Percentiles rank a stretch among this genome's conserved stretches.
phyloP scores from a whole-genome alignment of 2,329 filamentous ascomycete species.

The Venturia pyrina region DNA sequence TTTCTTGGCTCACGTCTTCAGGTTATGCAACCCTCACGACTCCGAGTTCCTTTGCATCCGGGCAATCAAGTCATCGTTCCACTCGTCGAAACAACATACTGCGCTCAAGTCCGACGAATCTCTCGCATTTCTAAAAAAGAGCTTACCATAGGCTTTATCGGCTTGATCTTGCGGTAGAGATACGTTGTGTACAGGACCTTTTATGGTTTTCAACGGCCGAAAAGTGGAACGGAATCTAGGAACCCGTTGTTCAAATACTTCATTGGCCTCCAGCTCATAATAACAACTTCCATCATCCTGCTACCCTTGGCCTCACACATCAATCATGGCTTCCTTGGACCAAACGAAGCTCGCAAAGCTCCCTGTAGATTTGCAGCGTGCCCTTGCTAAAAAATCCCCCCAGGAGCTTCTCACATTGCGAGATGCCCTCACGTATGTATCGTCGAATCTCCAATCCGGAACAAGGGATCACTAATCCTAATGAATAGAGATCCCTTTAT shows the following conservation, averaged over 20 bases:
- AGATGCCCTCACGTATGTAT: background rate
- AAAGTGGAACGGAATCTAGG: background rate
- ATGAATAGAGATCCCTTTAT: too few relatives aligned
- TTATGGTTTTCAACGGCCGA: background rate
- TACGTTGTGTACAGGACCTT: background rate
- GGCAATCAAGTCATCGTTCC: too few relatives aligned
- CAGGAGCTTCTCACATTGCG: background rate
- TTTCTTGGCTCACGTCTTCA: too few relatives aligned
- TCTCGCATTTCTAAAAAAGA: too few relatives aligned
- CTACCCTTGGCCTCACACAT: background rate
- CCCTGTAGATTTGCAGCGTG: background rate
- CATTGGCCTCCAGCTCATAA: background rate
- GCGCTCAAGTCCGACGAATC: too few relatives aligned
- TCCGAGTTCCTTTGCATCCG: too few relatives aligned
- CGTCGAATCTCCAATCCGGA: background rate
- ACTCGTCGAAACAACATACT: too few relatives aligned
- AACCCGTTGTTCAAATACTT: background rate
- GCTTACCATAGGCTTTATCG: background rate
- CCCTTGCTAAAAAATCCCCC: background rate
- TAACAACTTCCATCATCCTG: background rate
- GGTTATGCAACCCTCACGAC: too few relatives aligned
- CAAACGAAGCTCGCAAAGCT: background rate
- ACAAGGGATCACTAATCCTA: background rate
- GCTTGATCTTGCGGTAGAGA: background rate
- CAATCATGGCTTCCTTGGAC: background rate